These are phyloP conservation scores for Erythrophleum fordii DNA, from an alignment of 306 rosid species.

Conservation along the genomic window DNA sequence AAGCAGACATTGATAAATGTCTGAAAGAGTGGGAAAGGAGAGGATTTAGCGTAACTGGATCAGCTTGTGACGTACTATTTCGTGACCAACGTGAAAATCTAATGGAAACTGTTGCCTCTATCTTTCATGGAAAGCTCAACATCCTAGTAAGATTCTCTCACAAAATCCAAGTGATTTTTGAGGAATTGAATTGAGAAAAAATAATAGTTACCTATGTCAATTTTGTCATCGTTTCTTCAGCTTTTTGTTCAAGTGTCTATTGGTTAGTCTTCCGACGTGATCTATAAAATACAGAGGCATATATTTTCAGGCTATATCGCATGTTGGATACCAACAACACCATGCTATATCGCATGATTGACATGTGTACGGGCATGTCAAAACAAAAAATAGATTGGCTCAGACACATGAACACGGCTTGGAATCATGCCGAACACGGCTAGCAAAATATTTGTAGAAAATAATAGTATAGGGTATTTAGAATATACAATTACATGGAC, in stretches of 20 bases:
- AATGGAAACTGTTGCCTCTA: background rate
- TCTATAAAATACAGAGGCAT: background rate
- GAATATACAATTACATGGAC: too few relatives aligned
- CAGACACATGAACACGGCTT: background rate
- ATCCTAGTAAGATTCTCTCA: constrained; percentile 27
- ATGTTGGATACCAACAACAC: too few relatives aligned
- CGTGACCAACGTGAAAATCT: constrained; percentile 12
- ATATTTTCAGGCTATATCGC: background rate
- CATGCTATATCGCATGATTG: background rate
- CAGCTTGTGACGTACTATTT: constrained; percentile 27
- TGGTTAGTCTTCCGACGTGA: background rate
- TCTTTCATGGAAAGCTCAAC: constrained; percentile 40
- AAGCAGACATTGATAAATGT: background rate
- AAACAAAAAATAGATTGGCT: background rate
- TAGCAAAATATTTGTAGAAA: too few relatives aligned
- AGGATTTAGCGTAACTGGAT: constrained; percentile 34
- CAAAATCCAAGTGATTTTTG: background rate
- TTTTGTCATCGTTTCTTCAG: too few relatives aligned
- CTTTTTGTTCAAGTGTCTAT: background rate
- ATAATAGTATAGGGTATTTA: too few relatives aligned
- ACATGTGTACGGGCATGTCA: background rate
- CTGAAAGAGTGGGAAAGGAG: constrained; percentile 28
- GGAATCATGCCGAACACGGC: too few relatives aligned
- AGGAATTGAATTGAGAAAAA: too few relatives aligned
- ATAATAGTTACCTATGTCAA: too few relatives aligned